phyloP scores from a whole-genome alignment of 164 flowering plant species.

The Nymphaea thermarum region DNA sequence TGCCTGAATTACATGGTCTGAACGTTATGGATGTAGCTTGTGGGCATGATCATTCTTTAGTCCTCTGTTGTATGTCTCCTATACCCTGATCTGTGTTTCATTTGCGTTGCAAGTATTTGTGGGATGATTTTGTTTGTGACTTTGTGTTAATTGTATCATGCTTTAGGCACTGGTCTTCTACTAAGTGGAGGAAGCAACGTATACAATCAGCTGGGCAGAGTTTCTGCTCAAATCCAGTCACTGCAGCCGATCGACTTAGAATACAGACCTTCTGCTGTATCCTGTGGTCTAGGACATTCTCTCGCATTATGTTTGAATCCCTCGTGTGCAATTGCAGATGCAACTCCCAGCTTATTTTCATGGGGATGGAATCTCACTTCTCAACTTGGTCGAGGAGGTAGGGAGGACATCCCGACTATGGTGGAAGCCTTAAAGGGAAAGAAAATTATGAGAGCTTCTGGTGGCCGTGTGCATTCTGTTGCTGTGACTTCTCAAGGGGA shows the following conservation, averaged over 20 bases:
- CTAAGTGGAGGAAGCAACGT: constrained; percentile 72
- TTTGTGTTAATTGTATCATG: too few relatives aligned
- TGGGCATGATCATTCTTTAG: constrained; percentile 86
- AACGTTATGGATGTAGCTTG: constrained; percentile 65
- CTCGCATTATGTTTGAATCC: constrained; percentile 40
- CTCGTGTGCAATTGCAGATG: constrained; percentile 5
- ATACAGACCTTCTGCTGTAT: constrained; percentile 29
- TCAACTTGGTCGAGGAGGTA: constrained; percentile 66
- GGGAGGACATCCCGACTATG: constrained; percentile 11
- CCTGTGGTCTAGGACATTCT: constrained; percentile 88
- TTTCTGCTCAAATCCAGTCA: constrained; percentile 19
- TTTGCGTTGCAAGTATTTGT: too few relatives aligned
- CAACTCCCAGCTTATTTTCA: constrained; percentile 22
- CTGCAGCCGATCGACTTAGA: constrained; percentile 39
- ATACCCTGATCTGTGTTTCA: not conserved
- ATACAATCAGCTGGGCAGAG: constrained; percentile 79
- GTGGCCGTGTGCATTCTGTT: constrained; percentile 72
- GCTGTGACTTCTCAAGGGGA: constrained; percentile 49
- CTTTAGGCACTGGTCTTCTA: constrained; percentile 45
- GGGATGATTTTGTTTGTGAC: too few relatives aligned
- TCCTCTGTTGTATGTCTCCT: constrained; percentile 52
- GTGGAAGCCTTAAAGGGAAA: constrained; percentile 41
- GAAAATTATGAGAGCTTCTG: constrained; percentile 32
- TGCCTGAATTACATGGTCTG: constrained; percentile 40
- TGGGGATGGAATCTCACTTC: constrained; percentile 83